phyloP scores from a whole-genome alignment of 495 filamentous ascomycete genomes.

The Cryomyces minteri region DNA sequence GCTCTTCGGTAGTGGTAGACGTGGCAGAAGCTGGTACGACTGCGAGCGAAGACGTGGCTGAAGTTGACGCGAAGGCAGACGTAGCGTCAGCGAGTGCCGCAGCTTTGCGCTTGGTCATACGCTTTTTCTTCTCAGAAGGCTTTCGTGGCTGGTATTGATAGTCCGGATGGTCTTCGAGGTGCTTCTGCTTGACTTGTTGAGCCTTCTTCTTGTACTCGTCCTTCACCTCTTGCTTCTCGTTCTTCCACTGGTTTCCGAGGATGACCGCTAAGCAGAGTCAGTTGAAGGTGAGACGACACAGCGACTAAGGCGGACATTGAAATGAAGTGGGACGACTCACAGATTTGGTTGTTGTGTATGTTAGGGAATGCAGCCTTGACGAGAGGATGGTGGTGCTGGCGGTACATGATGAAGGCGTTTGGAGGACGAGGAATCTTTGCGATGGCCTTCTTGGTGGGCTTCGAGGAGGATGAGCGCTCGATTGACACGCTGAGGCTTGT shows the following conservation, averaged over 20 bases:
- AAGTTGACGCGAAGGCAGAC: background rate
- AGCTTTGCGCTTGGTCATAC: constrained; percentile 15
- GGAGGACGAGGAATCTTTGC: constrained; percentile 8
- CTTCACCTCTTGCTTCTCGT: constrained; percentile 18
- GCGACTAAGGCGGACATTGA: background rate
- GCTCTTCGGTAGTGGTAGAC: background rate
- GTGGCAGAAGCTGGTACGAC: background rate
- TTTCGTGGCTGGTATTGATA: constrained; percentile 33
- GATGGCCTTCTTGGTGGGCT: background rate
- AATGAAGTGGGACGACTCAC: background rate
- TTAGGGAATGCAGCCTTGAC: constrained; percentile 3
- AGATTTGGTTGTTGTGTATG: constrained; percentile 9
- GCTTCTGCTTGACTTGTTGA: constrained; percentile 22
- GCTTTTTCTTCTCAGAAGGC: constrained; percentile 28
- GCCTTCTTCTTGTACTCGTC: constrained; percentile 19
- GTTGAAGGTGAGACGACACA: background rate
- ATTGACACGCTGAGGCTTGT: no score
- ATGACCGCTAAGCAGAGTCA: constrained; percentile 18
- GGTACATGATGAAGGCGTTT: constrained; percentile 10
- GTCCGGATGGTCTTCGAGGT: constrained; percentile 24
- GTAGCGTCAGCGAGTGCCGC: constrained; percentile 2
- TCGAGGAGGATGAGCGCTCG: no score
- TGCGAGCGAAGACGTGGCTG: background rate
- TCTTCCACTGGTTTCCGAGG: constrained; percentile 26
- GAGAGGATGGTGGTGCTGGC: constrained; percentile 6